Conservation (phyloP, 768 basidiomycete genomes). For the Butyriboletus loyo region DNA sequence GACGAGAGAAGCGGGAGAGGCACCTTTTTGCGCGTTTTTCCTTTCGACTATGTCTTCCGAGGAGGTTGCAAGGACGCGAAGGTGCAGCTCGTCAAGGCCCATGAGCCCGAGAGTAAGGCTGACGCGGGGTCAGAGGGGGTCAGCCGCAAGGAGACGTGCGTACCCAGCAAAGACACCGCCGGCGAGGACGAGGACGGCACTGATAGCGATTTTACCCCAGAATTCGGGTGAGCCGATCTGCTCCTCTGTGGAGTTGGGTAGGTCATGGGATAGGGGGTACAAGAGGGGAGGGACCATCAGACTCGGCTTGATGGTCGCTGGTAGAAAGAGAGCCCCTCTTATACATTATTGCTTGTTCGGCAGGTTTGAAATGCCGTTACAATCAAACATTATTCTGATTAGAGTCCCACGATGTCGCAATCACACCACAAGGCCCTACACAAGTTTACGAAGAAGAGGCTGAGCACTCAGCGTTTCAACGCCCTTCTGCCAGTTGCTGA, state of each 20-base stretch:
- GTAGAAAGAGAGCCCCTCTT: no score
- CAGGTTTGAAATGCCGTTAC: no score
- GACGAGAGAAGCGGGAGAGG: neutral
- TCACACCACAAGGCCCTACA: no score
- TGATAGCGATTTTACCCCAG: slow-evolving; percentile 69
- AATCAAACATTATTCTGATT: no score
- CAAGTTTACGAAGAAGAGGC: no score
- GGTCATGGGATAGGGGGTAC: neutral
- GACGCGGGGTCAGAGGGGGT: neutral
- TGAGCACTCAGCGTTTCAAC: no score
- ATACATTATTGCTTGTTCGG: no score
- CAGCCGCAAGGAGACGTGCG: neutral
- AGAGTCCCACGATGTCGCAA: no score
- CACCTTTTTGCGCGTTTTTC: slow-evolving; percentile 68
- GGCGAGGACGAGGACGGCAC: slow-evolving; percentile 65
- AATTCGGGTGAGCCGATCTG: slow-evolving; percentile 60
- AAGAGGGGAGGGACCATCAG: no score
- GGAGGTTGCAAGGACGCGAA: slow-evolving; percentile 79
- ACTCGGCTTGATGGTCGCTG: no score
- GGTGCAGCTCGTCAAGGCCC: slow-evolving; percentile 90
- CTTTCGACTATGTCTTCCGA: slow-evolving; percentile 73
- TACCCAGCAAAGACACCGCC: slow-evolving; percentile 95
- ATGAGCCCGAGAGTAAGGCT: slow-evolving; percentile 90
- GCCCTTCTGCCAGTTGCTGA: no score
- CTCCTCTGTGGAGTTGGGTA: slow-evolving; percentile 17